A percentile compares a stretch with the other conserved stretches of the same genome.
Evolutionary conservation across 2,329 filamentous ascomycete genomes (phyloP).

Genomic region (Thelonectria blattea): DNA sequence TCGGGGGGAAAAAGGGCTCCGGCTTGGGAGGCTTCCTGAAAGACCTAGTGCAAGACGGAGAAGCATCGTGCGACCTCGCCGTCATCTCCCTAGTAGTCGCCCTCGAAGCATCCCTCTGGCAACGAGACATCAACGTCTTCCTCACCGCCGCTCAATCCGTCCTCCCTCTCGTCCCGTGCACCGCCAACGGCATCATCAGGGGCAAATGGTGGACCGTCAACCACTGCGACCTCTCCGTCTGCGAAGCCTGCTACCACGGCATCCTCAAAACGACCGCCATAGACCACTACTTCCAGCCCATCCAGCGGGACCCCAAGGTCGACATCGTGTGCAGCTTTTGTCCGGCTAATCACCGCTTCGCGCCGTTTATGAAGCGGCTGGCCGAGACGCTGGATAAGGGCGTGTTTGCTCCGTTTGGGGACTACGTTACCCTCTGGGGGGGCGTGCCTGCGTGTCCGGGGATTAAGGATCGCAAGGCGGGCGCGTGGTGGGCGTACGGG

Average conservation of each 20-base stretch:
- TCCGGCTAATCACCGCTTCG: conserved; percentile 33
- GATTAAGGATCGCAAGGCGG: conserved; percentile 32
- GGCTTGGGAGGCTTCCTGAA: conserved; percentile 36
- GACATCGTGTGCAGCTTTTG: conserved; percentile 43
- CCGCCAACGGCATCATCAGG: conserved; percentile 35
- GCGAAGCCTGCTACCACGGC: conserved; percentile 44
- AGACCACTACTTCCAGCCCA: conserved; percentile 38
- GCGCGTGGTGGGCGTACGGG: conserved; percentile 45
- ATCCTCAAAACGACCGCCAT: conserved; percentile 37
- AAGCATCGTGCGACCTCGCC: conserved; percentile 37
- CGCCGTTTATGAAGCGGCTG: conserved; percentile 35
- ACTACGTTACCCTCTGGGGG: conserved; percentile 40
- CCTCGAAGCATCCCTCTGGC: conserved; percentile 34
- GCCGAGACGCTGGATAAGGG: conserved; percentile 42
- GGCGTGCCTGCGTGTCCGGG: conserved; percentile 39
- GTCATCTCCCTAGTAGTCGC: conserved; percentile 35
- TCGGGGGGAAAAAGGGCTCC: conserved; percentile 17
- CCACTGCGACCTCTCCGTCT: conserved; percentile 37
- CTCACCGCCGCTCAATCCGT: conserved; percentile 34
- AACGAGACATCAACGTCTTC: conserved; percentile 39
- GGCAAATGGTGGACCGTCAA: conserved; percentile 45
- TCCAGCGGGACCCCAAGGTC: conserved; percentile 19
- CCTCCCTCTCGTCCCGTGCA: conserved; percentile 35
- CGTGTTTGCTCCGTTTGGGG: conserved; percentile 39
- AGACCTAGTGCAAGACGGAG: conserved; percentile 21